Base-by-base conservation (phyloP, 2,329 filamentous ascomycete species). In the Cytospora paraplurivora region DNA sequence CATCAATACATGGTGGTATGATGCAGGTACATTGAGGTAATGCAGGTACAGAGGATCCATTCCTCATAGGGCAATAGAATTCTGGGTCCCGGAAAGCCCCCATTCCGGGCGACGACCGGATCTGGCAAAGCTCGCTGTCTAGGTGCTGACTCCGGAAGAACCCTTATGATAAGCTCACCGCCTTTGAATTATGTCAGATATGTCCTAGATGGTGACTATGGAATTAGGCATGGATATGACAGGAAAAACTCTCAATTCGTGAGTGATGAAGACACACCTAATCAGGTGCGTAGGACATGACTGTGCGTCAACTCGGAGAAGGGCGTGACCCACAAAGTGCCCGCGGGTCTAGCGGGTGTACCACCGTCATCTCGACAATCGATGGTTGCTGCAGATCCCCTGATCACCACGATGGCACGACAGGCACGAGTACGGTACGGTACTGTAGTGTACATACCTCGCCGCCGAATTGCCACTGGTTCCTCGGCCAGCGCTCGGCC, bases 61-160 rank as follows among this genome's bases (percentile, higher is more conserved):
- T 38, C 62, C 41, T 56, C 47, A 52, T 55, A 61, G 47, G 57
- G 41, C 33, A 41, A n/a, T 15, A 57, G 17, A 57, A 38, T 41
- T 47, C 32, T 54, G 58, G 53, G 63, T 57, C 44, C 44, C 33
- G 38, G 19, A 62, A 59, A 59, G 54, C 54, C 62, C 41, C 15
- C 38, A 47, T 52, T 27, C 58, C 41, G 47, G 59, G 62, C 41
- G 53, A 51, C 55, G 49, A 56, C 49, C 56, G 35, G 59, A 58
- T 62, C 54, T 56, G 59, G 54, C 1, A 38, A 41, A 13, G 50
- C 55, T 55, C 21, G 55, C 55, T 12, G n/a, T 47, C n/a, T 19
- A 37, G 35, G 8, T 10, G 10, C 19, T 19, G 17, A 47, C 44
- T 11, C 44, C n/a, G 1, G 41, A 7, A n/a, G 10, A 2, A 1